These are phyloP conservation scores for Acacia concinna DNA, from an alignment of 331 rosid genomes.

Conservation along the genomic window DNA sequence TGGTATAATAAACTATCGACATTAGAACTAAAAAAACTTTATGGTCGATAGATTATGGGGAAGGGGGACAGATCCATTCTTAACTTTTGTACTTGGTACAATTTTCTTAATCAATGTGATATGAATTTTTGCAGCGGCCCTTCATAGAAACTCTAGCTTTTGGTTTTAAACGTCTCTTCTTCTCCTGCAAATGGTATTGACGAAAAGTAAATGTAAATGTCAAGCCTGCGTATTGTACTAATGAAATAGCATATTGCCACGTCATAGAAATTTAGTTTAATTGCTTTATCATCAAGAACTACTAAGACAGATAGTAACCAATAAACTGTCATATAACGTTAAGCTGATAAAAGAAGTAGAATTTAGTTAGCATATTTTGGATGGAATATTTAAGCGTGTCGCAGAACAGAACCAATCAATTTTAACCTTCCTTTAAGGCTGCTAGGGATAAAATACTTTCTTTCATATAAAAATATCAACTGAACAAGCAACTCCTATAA, in stretches of 20 bases:
- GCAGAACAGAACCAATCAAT: not conserved
- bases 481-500: too few relatives aligned
- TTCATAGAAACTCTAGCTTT: conserved; percentile 41
- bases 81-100: too few relatives aligned
- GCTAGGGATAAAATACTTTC: not conserved
- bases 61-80: too few relatives aligned
- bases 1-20: too few relatives aligned
- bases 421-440: too few relatives aligned
- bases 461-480: not conserved
- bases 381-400: not conserved
- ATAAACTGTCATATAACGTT: not conserved
- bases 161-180: conserved; percentile 41
- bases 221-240: conserved; percentile 3
- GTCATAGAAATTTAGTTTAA: not conserved
- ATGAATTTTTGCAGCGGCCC: conserved; percentile 25
- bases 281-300: not conserved
- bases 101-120: conserved; percentile 31
- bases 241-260: not conserved
- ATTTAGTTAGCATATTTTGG: not conserved
- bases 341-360: not conserved
- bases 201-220: conserved; percentile 2
- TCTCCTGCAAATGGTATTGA: conserved; percentile 39
- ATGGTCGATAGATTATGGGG: too few relatives aligned
- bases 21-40: too few relatives aligned
- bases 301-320: not conserved